These are phyloP conservation scores for Collybiopsis confluens DNA, from an alignment of 768 basidiomycete species.

Conservation along the genomic window DNA sequence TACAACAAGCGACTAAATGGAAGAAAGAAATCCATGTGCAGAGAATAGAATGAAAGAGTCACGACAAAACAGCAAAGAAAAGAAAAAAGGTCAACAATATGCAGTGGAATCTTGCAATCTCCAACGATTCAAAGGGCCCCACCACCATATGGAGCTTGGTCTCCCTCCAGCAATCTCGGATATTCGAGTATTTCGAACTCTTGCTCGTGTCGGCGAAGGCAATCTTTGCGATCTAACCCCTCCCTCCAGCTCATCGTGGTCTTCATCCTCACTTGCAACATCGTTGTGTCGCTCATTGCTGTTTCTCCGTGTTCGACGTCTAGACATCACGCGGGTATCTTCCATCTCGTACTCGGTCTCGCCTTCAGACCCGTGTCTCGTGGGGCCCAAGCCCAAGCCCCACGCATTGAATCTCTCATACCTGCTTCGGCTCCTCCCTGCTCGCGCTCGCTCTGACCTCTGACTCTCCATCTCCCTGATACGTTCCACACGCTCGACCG, in stretches of 20 bases:
- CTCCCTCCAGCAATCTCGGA: neutral
- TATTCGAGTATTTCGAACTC: neutral
- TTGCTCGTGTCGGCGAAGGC: neutral
- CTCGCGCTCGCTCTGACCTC: neutral
- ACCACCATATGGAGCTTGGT: constrained; percentile 64
- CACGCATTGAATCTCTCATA: constrained; percentile 44
- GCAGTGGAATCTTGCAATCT: constrained; percentile 72
- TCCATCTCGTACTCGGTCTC: neutral
- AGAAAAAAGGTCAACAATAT: constrained; percentile 45
- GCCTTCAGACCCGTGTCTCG: constrained; percentile 14
- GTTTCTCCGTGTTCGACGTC: constrained; percentile 12
- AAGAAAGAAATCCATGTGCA: too few relatives aligned
- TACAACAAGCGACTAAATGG: too few relatives aligned
- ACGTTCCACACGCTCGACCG: constrained; percentile 61
- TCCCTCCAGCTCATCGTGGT: neutral
- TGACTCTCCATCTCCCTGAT: constrained; percentile 62
- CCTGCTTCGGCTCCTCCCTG: constrained; percentile 10
- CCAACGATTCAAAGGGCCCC: constrained; percentile 75
- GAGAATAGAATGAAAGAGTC: too few relatives aligned
- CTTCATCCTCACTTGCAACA: constrained; percentile 6
- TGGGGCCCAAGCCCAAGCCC: constrained; percentile 53
- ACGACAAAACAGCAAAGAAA: too few relatives aligned
- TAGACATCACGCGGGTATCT: neutral
- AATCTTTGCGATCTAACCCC: neutral
- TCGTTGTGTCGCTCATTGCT: neutral